Base-by-base conservation (phyloP, 2,329 filamentous ascomycete genomes). In the Myriosclerotinia curreyana region DNA sequence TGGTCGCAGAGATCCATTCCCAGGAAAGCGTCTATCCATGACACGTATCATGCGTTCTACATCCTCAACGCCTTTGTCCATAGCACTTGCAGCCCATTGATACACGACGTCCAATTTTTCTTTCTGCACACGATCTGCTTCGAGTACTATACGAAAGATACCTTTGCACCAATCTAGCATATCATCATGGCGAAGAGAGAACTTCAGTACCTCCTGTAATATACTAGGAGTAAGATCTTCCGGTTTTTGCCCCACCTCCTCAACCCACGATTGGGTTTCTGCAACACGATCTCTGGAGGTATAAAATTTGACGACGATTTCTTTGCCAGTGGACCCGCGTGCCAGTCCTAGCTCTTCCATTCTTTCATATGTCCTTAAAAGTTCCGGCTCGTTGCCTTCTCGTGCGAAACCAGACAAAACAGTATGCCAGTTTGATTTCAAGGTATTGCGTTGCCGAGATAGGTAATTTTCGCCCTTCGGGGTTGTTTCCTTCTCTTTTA, bases 11-110 rank as follows among this genome's bases (percentile, higher is more conserved):
- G 78, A 77, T 64, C 79, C 74, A 64, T 81, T 75, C 66, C 80
- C 74, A 60, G 78, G 71, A 66, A 79, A 82, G 56, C 80, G 77
- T 14, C 79, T 76, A n/a, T 79, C 75, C 81, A 92, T 88, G 25
- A 87, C 80, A 51, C 83, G 79, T 65, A 95, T 83, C 85, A 93
- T 92, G 68, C 86, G 84, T 63, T 85, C 82, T 66, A 93, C 81
- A 73, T 91, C 86, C 74, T 91, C 85, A 1, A 89, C 84, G 1
- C 86, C 85, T 72, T 88, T 90, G 25, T 87, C 89, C 62, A 83
- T 75, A 12, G 86, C 83, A 9, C 88, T 82, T 15, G 90, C 86
- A 38, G 91, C 88, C 86, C 89, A 93, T 60, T 91, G 84, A 51
- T 95, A 83, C 15, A 91, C 79, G 15, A 87, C 81, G 72, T 95